Evolutionary conservation across 1,284 basidiomycete genomes (phyloP), one percentile per base, ranked within the genome.

Genomic region (Exobasidium rhododendri): DNA sequence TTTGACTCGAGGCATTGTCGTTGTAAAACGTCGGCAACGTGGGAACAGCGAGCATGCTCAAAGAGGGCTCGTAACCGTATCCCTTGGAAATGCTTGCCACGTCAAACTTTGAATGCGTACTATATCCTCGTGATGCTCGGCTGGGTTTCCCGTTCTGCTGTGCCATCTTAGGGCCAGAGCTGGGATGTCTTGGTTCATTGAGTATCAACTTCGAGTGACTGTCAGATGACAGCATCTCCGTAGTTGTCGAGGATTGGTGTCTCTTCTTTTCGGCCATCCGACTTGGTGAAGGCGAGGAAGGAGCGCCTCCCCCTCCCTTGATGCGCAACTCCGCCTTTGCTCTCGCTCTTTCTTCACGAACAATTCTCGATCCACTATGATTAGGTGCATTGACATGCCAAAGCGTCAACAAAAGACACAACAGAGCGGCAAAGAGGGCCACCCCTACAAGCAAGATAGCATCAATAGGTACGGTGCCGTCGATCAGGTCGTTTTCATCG

Each of bases 381-480:
- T 28, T 24, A 6, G 47, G 47, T 20, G n/a, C 26, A 26, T 26
- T 13, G 13, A 50, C 5, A 50, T 50, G 22, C 20, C n/a, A 6
- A 26, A 20, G 13, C 4, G 26, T 26, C 20, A 50, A 28, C 13
- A 17, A 7, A 7, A 50, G 47, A 26, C 14, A 50, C 4, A 50
- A 20, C 2, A 50, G 13, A 4, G 47, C 47, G 20, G 26, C n/a
- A 50, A 20, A 13, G 13, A 50, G n/a, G 4, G 47, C 26, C 24
- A 26, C 47, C 13, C 5, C 47, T 5, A 50, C 28, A 13, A 50
- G 26, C 13, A 50, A 28, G 4, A 50, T 50, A 20, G 26, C 5
- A 50, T 50, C 47, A 24, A 50, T n/a, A 26, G 47, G 47, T 50
- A 13, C 47, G 22, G 22, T 50, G 14, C 47, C 47, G 28, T 50